A percentile compares a stretch with the other conserved stretches of the same genome.
phyloP scores from a whole-genome alignment of 495 filamentous ascomycete genomes.

The Cladorrhinum samala region DNA sequence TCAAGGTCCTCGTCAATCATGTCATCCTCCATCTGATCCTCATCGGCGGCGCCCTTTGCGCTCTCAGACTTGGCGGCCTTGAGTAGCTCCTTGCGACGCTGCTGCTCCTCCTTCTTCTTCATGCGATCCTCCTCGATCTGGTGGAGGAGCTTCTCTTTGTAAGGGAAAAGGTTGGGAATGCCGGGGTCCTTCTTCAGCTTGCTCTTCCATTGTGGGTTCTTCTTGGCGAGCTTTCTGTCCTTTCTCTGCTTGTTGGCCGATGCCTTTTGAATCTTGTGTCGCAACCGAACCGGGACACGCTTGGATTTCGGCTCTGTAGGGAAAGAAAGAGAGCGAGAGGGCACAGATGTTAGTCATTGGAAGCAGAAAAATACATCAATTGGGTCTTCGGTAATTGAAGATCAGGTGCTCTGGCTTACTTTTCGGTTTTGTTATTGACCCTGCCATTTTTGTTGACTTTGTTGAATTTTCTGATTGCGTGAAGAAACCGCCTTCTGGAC shows the following conservation, averaged over 20 bases:
- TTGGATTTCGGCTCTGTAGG: slow-evolving; percentile 87
- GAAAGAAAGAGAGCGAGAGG: neutral
- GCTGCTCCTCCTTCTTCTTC: slow-evolving; percentile 71
- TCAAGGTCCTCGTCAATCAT: slow-evolving; percentile 31
- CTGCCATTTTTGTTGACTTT: slow-evolving; percentile 33
- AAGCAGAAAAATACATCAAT: neutral
- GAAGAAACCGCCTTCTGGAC: no score
- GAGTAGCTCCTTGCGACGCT: slow-evolving; percentile 61
- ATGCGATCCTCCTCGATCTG: slow-evolving; percentile 87
- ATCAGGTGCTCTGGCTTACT: slow-evolving; percentile 37
- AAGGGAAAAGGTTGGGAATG: slow-evolving; percentile 95
- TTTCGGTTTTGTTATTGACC: slow-evolving; percentile 47
- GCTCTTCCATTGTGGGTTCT: slow-evolving; percentile 93
- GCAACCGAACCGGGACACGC: slow-evolving; percentile 76
- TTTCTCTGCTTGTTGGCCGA: slow-evolving; percentile 88
- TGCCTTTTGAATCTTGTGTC: slow-evolving; percentile 95
- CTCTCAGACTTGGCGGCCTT: slow-evolving; percentile 53
- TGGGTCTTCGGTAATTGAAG: neutral
- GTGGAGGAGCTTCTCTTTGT: slow-evolving; percentile 89
- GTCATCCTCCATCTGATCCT: slow-evolving; percentile 36
- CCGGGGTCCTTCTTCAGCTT: slow-evolving; percentile 94
- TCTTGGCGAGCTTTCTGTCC: slow-evolving; percentile 77
- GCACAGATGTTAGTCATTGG: no score
- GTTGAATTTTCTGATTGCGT: no score
- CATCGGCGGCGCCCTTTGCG: slow-evolving; percentile 33